Conservation (phyloP, 306 rosid genomes). For the Gastrolobium bilobum region DNA sequence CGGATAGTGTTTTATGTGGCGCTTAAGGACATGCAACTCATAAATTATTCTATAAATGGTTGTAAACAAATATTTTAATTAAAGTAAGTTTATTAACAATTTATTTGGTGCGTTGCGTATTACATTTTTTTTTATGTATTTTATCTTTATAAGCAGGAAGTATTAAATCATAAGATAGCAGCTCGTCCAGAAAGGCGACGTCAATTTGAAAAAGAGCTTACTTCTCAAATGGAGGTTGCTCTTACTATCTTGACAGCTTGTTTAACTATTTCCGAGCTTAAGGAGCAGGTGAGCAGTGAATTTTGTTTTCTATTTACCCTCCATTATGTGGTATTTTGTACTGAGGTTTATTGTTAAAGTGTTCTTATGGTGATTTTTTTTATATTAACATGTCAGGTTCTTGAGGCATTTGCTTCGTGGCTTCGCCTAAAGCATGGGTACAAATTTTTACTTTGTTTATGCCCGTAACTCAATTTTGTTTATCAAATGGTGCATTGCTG, state of each 20-base stretch:
- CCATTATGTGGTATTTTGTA: conserved; percentile 28
- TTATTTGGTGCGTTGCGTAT: conserved; percentile 41
- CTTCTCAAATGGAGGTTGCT: conserved; percentile 92
- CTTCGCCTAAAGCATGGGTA: conserved; percentile 99
- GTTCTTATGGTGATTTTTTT: conserved; percentile 45
- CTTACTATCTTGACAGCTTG: conserved; percentile 93
- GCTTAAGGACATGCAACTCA: background rate
- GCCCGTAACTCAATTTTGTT: conserved; percentile 37
- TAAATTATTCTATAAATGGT: conserved; percentile 37
- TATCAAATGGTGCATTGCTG: conserved; percentile 14
- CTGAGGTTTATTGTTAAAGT: conserved; percentile 29
- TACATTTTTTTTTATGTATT: conserved; percentile 37
- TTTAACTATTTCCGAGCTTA: conserved; percentile 87
- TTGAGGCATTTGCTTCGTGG: conserved; percentile 99
- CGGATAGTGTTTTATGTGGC: conserved; percentile 29
- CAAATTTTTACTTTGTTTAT: conserved; percentile 44
- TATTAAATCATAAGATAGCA: conserved; percentile 91
- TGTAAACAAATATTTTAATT: conserved; percentile 40
- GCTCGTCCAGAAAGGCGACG: conserved; percentile 99
- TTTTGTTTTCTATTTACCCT: conserved; percentile 32
- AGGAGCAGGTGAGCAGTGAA: conserved; percentile 81
- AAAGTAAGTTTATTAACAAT: conserved; percentile 32
- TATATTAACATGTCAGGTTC: conserved; percentile 74
- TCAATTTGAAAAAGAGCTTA: conserved; percentile 97
- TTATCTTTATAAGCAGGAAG: conserved; percentile 76